These are phyloP conservation scores for Symbiotaphrina buchneri DNA, from an alignment of 495 filamentous ascomycete genomes.

Conservation along the genomic window DNA sequence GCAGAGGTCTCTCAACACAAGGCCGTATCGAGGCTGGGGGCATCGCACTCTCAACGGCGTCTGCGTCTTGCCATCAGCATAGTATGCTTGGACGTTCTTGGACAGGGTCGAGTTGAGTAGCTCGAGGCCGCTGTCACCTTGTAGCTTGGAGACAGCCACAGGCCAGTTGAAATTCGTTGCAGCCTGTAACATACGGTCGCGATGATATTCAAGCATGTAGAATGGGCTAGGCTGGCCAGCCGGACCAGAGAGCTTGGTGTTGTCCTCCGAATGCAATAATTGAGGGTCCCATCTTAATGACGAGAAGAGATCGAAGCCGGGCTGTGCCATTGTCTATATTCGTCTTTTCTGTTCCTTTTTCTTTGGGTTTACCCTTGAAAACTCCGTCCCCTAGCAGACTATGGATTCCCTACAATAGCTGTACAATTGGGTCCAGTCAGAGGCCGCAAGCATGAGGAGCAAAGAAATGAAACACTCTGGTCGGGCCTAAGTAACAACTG, in stretches of 20 bases:
- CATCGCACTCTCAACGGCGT: conserved; percentile 8
- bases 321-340: no score
- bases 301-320: conserved; percentile 38
- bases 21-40: neutral
- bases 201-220: conserved; percentile 69
- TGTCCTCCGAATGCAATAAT: conserved; percentile 10
- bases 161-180: conserved; percentile 46
- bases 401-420: no score
- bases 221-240: conserved; percentile 32
- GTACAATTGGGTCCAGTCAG: no score
- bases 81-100: conserved; percentile 7
- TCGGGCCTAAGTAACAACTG: no score
- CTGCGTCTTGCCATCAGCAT: conserved; percentile 5
- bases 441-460: no score
- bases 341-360: conserved; percentile 1
- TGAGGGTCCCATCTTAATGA: conserved; percentile 27
- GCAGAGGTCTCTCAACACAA: neutral
- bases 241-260: conserved; percentile 18
- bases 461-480: no score
- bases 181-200: conserved; percentile 56
- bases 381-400: no score
- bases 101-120: conserved; percentile 9
- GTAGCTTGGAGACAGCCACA: conserved; percentile 16
- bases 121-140: conserved; percentile 19
- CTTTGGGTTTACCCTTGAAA: no score